These are phyloP conservation scores for Kodamaea fungicola DNA, from an alignment of 1,139 yeast genomes.

Conservation along the genomic window DNA sequence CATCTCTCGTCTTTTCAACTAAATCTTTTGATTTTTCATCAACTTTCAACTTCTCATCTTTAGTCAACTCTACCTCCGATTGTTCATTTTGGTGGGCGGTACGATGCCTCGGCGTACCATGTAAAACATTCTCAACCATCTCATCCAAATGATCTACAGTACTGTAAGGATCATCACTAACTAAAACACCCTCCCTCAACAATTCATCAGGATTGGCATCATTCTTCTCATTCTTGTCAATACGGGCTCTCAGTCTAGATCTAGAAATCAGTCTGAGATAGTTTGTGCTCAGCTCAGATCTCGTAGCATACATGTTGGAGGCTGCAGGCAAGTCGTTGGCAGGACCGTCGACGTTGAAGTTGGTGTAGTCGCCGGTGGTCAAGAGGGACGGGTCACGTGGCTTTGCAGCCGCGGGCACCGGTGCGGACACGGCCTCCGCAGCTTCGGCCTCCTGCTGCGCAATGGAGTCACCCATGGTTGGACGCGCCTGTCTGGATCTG, in stretches of 20 bases:
- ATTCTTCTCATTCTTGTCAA: conserved; percentile 32
- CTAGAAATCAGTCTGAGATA: conserved; percentile 61
- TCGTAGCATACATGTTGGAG: conserved; percentile 25
- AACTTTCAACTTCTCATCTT: not conserved
- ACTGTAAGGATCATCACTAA: conserved; percentile 46
- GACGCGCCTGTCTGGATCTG: conserved; percentile 41
- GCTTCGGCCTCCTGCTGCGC: conserved; percentile 38
- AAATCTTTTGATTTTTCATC: conserved; percentile 3
- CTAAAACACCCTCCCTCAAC: conserved; percentile 43
- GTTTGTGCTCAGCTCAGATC: conserved; percentile 39
- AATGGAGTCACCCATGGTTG: conserved; percentile 50
- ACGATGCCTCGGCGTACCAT: conserved; percentile 8
- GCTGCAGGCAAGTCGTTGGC: conserved; percentile 13
- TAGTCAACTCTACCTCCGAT: conserved; percentile 4
- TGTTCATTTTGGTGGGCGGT: conserved; percentile 3
- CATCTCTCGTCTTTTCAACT: not conserved
- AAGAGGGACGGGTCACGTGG: conserved; percentile 42
- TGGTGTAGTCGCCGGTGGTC: conserved; percentile 49
- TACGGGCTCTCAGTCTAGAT: conserved; percentile 51
- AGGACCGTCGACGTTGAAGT: conserved; percentile 44
- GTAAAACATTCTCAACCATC: conserved; percentile 40
- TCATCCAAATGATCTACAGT: conserved; percentile 38
- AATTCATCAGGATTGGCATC: conserved; percentile 41
- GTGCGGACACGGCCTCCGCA: conserved; percentile 9
- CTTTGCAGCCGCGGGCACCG: conserved; percentile 13